Evolutionary conservation across 169 alveolate species (phyloP), one percentile per base, ranked within the genome.

Genomic region (Miamiensis avidus): DNA sequence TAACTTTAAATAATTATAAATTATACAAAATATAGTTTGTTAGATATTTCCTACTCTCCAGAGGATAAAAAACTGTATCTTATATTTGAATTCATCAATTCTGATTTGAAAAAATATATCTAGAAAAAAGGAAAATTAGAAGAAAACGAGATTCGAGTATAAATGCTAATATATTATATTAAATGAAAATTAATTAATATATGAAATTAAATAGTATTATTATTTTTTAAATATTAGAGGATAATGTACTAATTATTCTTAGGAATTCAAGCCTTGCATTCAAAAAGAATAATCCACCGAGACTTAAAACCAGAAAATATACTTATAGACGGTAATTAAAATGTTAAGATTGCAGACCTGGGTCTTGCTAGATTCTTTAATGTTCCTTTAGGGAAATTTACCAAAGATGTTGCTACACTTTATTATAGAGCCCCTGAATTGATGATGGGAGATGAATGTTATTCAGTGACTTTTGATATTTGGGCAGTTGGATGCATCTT

Each of bases 391-490:
- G 84, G 81, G 25, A 78, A 83, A 73, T 92, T 88, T 65, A 94
- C 97, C 0, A 91, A 89, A 34, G 90, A 91, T 86, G 92, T 94
- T 1, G 93, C 93, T 1, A 92, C 97, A 1, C 86, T 91, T 1
- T 94, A 94, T 94, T 94, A 94, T 84, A 77, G 96, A 81, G 95
- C 97, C 27, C 97, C 97, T 28, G 97, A 94, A 82, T 78, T 92
- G 0, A 81, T 94, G 83, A 87, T 94, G 73, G 97, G 97, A 29
- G 93, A 89, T 83, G 91, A 93, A 29, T 81, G 90, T 74, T 94
- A 94, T 87, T 88, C 94, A 16, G 90, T 91, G 26, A 88, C 94
- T 11, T 91, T 94, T 33, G 97, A 94, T 83, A 86, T 92, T 26
- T 94, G 97, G 97, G 89, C 95, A 31, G 83, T 93, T n/a, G 97